These are phyloP conservation scores for Pseudogymnoascus pannorum DNA, from an alignment of 2,329 filamentous ascomycete species.

Conservation along the genomic window DNA sequence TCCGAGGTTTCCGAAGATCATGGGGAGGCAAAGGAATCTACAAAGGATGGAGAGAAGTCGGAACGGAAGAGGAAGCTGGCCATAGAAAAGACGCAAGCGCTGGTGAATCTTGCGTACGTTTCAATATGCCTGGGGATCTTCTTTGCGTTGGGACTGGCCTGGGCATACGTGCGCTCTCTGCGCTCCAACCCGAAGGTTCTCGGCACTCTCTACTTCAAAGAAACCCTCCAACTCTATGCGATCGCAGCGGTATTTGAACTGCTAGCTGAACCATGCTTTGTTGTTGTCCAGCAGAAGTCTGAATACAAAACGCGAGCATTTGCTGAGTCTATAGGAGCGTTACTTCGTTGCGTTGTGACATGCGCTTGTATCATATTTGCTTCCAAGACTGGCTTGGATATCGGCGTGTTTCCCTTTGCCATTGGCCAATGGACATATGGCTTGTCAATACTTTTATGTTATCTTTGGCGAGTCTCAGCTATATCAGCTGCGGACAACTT, in stretches of 20 bases:
- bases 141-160: constrained; percentile 56
- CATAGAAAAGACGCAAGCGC: constrained; percentile 52
- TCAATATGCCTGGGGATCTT: constrained; percentile 61
- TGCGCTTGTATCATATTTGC: constrained; percentile 64
- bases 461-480: constrained; percentile 52
- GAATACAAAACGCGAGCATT: constrained; percentile 72
- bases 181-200: constrained; percentile 40
- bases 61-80: constrained; percentile 24
- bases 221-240: constrained; percentile 48
- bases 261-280: constrained; percentile 80
- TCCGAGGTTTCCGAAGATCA: constrained; percentile 26
- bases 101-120: constrained; percentile 83
- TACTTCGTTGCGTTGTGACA: constrained; percentile 67
- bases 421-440: constrained; percentile 78
- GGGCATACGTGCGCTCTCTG: constrained; percentile 56
- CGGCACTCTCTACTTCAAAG: constrained; percentile 54
- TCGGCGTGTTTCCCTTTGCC: constrained; percentile 83
- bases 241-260: constrained; percentile 63
- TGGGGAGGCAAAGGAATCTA: constrained; percentile 10
- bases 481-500: constrained; percentile 55
- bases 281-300: constrained; percentile 74
- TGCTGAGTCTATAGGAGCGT: constrained; percentile 76
- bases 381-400: constrained; percentile 40
- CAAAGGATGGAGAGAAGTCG: constrained; percentile 15
- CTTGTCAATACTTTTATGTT: constrained; percentile 59